These are phyloP conservation scores for Clarireedia monteithiana DNA, from an alignment of 2,329 filamentous ascomycete genomes.

Conservation along the genomic window DNA sequence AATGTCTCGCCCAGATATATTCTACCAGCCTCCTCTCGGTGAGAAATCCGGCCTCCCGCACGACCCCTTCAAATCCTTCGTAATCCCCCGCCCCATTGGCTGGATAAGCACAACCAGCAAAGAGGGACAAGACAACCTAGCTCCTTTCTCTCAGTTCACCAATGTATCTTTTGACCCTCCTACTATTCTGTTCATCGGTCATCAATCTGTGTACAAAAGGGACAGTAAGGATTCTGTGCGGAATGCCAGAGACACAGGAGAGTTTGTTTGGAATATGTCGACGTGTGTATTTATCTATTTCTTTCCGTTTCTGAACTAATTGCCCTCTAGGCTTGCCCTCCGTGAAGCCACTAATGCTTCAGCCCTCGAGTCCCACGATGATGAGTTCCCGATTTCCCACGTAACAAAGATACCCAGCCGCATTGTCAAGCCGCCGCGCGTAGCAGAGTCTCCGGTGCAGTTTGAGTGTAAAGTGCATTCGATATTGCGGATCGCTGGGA, in stretches of 20 bases:
- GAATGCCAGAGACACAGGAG: conserved; percentile 13
- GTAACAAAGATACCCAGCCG: conserved; percentile 10
- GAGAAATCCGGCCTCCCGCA: conserved; percentile 10
- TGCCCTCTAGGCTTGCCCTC: neutral
- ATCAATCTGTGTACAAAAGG: conserved; percentile 10
- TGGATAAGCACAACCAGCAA: conserved; percentile 9
- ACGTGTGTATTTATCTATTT: conserved; percentile 4
- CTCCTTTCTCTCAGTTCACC: conserved; percentile 13
- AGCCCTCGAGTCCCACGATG: conserved; percentile 1
- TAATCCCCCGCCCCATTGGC: neutral
- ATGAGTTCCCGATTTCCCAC: neutral
- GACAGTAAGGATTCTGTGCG: conserved; percentile 11
- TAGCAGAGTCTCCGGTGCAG: conserved; percentile 14
- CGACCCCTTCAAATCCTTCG: conserved; percentile 14
- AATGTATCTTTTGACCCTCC: conserved; percentile 14
- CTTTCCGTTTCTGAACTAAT: neutral
- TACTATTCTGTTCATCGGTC: conserved; percentile 12
- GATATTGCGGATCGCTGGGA: conserved; percentile 11
- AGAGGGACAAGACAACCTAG: conserved; percentile 12
- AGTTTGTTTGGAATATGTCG: conserved; percentile 18
- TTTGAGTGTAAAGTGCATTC: conserved; percentile 14
- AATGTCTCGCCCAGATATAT: conserved; percentile 9
- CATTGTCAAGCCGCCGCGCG: conserved; percentile 11
- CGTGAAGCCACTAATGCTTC: neutral
- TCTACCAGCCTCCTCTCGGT: conserved; percentile 9